Evolutionary conservation across 331 rosid species (phyloP), one percentile per base, ranked within the genome.

Genomic region (Dryas integrifolia): DNA sequence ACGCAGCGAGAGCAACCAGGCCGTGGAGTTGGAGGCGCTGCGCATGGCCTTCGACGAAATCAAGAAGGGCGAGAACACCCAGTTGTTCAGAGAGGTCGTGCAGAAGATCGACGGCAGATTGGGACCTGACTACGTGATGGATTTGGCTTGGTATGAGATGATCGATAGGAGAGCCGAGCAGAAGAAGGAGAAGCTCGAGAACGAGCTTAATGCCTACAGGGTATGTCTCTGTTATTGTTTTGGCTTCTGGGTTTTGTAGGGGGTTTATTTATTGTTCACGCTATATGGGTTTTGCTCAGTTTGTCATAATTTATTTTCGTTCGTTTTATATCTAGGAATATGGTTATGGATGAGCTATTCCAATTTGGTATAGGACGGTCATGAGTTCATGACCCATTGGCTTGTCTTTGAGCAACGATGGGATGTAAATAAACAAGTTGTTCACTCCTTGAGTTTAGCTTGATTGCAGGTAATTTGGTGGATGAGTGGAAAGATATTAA

Each of bases 51-150:
- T 86, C 78, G 97, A 92, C 16, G 99, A 92, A 85, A 88, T 95
- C 75, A 92, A 92, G 94, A 95, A 95, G 86, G 98, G 98, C 0
- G 99, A 95, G 87, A 88, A 95, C 50, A 87, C 99, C 46, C 92
- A 89, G 77, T 60, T 88, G 21, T 85, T 88, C 26, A 82, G 98
- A 52, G 99, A 95, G 46, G 96, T 90, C 2, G 92, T 83, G 76
- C 88, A 76, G 84, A 95, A 85, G 85, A 95, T 92, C 67, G 84
- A 79, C 39, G 92, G 98, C 5, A 79, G 96, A 67, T 72, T 92
- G 79, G 98, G 97, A 1, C 74, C 87, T 1, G 66, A 77, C 46
- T 92, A 90, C 30, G 85, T 13, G 43, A 72, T 86, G 88, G 99
- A 95, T 61, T 16, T 58, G 39, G 69, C 76, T 14, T 95, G 98